Conservation (phyloP, 352 stramenopile species). For the Phytophthora syringae region DNA sequence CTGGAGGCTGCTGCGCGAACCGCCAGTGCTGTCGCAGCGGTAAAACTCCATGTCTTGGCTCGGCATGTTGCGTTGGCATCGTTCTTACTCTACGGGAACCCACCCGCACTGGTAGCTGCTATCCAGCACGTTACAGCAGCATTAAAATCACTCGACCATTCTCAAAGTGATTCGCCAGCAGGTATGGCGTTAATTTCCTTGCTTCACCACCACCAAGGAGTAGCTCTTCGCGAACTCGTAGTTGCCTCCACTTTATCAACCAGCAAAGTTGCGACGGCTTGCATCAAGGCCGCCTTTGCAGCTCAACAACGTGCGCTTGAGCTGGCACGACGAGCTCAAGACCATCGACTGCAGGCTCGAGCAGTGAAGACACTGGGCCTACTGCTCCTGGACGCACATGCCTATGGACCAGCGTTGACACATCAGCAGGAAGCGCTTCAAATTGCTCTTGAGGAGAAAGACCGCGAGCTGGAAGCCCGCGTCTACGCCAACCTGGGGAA, state of each 20-base stretch:
- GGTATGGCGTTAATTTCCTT: constrained; percentile 45
- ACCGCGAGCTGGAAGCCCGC: constrained; percentile 72
- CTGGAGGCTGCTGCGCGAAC: constrained; percentile 51
- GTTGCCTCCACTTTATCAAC: constrained; percentile 16
- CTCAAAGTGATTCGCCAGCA: constrained; percentile 1
- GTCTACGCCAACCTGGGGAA: constrained; percentile 86
- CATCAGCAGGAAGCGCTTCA: constrained; percentile 71
- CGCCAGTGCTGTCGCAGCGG: constrained; percentile 16
- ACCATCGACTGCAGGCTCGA: constrained; percentile 53
- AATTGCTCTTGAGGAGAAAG: constrained; percentile 51
- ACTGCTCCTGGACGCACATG: constrained; percentile 54
- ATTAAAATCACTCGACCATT: constrained; percentile 34
- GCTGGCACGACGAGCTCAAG: constrained; percentile 43
- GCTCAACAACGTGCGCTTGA: constrained; percentile 61
- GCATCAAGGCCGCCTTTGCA: constrained; percentile 34
- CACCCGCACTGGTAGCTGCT: constrained; percentile 36
- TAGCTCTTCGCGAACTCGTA: constrained; percentile 69
- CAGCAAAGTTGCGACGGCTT: constrained; percentile 10
- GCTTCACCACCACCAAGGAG: constrained; percentile 71
- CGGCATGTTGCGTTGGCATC: constrained; percentile 47
- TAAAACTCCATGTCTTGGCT: constrained; percentile 44
- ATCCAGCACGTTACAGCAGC: constrained; percentile 49
- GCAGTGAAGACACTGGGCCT: constrained; percentile 74
- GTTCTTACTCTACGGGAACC: constrained; percentile 61
- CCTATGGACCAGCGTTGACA: constrained; percentile 51